phyloP scores from a whole-genome alignment of 768 basidiomycete genomes.

The Leccinum longicurvipes region DNA sequence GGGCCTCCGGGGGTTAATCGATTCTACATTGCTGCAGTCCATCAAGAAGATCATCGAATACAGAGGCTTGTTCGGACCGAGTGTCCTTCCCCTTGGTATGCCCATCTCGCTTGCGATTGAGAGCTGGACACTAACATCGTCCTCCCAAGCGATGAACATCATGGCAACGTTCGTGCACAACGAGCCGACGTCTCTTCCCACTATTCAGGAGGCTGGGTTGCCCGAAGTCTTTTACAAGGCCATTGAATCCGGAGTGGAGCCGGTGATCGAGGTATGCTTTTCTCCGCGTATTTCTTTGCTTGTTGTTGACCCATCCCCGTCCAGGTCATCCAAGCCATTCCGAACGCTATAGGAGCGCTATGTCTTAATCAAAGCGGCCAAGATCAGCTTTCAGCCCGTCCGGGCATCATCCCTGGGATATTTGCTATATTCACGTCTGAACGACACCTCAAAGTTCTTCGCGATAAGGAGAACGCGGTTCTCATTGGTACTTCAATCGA shows the following conservation, averaged over 20 bases:
- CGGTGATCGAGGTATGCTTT: constrained; percentile 73
- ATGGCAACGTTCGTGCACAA: constrained; percentile 98
- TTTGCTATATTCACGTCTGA: constrained; percentile 86
- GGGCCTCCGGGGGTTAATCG: constrained; percentile 90
- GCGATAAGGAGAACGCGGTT: constrained; percentile 91
- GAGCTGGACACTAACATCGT: constrained; percentile 7
- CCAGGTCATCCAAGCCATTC: constrained; percentile 88
- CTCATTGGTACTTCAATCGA: constrained; percentile 88
- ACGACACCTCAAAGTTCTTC: constrained; percentile 74
- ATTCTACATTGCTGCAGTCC: constrained; percentile 79
- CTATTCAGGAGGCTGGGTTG: constrained; percentile 89
- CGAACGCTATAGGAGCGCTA: constrained; percentile 93
- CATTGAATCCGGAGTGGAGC: constrained; percentile 81
- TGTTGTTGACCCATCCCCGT: neutral
- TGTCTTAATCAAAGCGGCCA: constrained; percentile 92
- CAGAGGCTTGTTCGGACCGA: constrained; percentile 80
- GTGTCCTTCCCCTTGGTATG: constrained; percentile 80
- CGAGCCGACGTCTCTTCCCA: constrained; percentile 89
- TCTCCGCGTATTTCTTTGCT: neutral
- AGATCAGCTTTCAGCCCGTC: constrained; percentile 70
- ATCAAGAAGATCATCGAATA: constrained; percentile 87
- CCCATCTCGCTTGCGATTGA: constrained; percentile 5
- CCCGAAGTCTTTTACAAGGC: constrained; percentile 88
- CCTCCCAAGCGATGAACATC: constrained; percentile 70
- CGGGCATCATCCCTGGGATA: constrained; percentile 79